Conservation (phyloP, 1,139 yeast species). For the Taphrina betulina region DNA sequence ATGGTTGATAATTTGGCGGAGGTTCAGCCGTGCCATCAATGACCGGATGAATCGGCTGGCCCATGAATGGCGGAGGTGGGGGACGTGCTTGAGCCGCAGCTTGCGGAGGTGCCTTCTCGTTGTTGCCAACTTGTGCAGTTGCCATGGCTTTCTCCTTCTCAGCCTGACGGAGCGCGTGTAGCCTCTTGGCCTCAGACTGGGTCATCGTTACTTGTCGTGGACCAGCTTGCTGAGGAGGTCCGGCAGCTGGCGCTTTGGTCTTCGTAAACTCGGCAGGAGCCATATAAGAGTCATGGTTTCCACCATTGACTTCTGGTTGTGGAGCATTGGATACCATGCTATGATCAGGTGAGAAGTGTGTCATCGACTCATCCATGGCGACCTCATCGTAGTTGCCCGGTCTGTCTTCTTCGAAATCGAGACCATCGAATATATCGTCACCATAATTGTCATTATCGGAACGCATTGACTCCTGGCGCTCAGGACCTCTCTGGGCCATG, state of each 20-base stretch:
- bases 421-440: slow-evolving; percentile 17
- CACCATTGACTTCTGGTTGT: not conserved
- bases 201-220: slow-evolving; percentile 16
- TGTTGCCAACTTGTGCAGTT: not conserved
- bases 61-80: slow-evolving; percentile 10
- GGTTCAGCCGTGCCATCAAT: slow-evolving; percentile 21
- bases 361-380: slow-evolving; percentile 13
- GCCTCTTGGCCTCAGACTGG: slow-evolving; percentile 24
- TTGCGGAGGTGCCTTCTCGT: not conserved
- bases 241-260: not conserved
- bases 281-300: not conserved
- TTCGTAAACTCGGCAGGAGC: slow-evolving; percentile 22
- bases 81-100: not conserved
- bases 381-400: slow-evolving; percentile 21
- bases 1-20: slow-evolving; percentile 15
- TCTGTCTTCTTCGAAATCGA: slow-evolving; percentile 29
- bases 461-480: slow-evolving; percentile 7
- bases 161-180: slow-evolving; percentile 20
- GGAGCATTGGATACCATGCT: too few species aligned
- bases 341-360: not conserved
- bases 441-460: slow-evolving; percentile 9
- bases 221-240: not conserved
- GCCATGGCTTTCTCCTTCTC: slow-evolving; percentile 3
- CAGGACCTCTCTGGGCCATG: not conserved
- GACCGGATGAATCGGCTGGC: slow-evolving; percentile 13